Conservation (phyloP, 176 grass and related monocot species). For the Juncus effusus region DNA sequence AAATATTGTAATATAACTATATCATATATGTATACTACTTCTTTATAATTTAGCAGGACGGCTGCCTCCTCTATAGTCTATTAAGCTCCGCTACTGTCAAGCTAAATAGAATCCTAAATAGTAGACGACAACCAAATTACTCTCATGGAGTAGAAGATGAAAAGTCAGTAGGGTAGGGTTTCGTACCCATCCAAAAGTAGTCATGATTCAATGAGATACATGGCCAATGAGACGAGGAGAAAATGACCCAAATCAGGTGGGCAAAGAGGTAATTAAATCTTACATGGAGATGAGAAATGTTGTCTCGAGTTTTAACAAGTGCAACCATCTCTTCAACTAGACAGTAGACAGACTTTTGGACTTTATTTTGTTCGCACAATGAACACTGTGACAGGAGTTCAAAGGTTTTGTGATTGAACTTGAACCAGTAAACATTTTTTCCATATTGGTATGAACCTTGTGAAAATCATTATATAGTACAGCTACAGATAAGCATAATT, state of each 20-base stretch:
- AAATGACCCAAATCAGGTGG: background rate
- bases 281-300: background rate
- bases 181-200: background rate
- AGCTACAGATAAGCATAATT: too few relatives aligned
- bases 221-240: constrained; percentile 6
- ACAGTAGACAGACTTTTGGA: too few relatives aligned
- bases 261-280: background rate
- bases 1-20: too few relatives aligned
- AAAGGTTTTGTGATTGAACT: too few relatives aligned
- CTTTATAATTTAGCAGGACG: too few relatives aligned
- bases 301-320: constrained; percentile 7
- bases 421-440: background rate
- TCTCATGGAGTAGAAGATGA: background rate
- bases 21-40: too few relatives aligned
- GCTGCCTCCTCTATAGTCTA: too few relatives aligned
- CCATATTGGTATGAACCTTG: background rate
- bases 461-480: too few relatives aligned
- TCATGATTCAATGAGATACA: background rate
- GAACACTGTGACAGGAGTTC: background rate
- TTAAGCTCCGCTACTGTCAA: too few relatives aligned
- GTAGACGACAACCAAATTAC: too few relatives aligned
- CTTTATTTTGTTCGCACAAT: background rate
- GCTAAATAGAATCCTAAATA: too few relatives aligned
- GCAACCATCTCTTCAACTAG: constrained; percentile 19
- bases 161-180: background rate